Evolutionary conservation across 1,139 yeast genomes (phyloP).

Genomic region (Blastobotrys indianensis): DNA sequence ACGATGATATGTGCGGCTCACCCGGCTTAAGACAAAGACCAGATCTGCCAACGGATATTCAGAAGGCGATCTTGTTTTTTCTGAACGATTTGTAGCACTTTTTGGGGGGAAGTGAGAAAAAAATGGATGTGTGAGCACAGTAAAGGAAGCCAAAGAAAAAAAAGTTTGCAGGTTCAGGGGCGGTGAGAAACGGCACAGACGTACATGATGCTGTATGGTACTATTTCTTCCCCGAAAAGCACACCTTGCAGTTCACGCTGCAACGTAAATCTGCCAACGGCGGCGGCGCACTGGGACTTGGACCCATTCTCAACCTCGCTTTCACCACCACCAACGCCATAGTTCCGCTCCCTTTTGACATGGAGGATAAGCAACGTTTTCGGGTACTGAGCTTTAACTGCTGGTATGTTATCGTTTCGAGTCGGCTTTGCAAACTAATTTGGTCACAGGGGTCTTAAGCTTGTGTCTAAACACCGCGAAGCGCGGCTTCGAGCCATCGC

Average conservation of each 20-base stretch:
- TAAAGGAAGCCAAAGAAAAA: too few relatives aligned
- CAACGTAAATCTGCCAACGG: neutral
- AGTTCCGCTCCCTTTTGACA: neutral
- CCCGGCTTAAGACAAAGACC: too few relatives aligned
- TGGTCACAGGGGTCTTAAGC: slow-evolving; percentile 69
- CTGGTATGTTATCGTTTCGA: slow-evolving; percentile 9
- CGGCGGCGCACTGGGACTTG: too few relatives aligned
- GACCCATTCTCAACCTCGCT: slow-evolving; percentile 1
- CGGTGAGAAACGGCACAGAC: neutral
- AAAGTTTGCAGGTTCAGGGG: neutral
- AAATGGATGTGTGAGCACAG: too few relatives aligned
- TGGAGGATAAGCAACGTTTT: slow-evolving; percentile 5
- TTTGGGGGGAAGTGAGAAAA: too few relatives aligned
- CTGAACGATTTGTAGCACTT: too few relatives aligned
- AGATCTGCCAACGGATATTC: too few relatives aligned
- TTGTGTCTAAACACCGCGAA: slow-evolving; percentile 61
- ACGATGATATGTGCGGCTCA: too few relatives aligned
- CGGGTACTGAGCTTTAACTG: slow-evolving; percentile 15
- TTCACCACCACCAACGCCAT: neutral
- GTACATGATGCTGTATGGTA: too few relatives aligned
- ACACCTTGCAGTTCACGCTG: neutral
- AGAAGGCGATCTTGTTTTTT: too few relatives aligned
- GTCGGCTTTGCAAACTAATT: neutral
- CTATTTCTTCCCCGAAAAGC: neutral
- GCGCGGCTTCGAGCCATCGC: slow-evolving; percentile 72